Conservation (phyloP, 805 yeast species). For the Monosporozyma yasuniensis region DNA sequence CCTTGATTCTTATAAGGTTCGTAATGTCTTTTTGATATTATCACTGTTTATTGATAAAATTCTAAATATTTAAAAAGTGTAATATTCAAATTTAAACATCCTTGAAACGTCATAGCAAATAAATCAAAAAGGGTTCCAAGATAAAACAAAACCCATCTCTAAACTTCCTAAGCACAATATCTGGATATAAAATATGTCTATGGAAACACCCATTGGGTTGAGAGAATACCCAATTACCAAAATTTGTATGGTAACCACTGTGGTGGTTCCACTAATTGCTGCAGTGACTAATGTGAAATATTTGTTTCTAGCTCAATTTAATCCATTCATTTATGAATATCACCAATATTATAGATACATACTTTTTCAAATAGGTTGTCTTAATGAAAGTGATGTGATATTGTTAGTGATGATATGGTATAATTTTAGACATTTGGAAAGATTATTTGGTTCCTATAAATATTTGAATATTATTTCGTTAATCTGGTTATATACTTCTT, state of each 20-base stretch:
- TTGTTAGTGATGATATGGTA: constrained; percentile 39
- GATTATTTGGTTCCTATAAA: constrained; percentile 48
- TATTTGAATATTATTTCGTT: constrained; percentile 40
- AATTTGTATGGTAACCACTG: constrained; percentile 20
- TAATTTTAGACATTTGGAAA: constrained; percentile 46
- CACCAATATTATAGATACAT: constrained; percentile 49
- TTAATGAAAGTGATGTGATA: constrained; percentile 52
- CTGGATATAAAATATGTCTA: constrained; percentile 14
- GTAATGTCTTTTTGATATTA: not conserved
- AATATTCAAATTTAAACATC: not conserved
- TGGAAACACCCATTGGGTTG: constrained; percentile 13
- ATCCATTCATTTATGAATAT: constrained; percentile 48
- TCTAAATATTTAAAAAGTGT: not conserved
- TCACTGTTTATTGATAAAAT: not conserved
- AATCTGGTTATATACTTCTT: constrained; percentile 40
- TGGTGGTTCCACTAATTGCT: constrained; percentile 21
- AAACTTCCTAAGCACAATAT: too few relatives aligned
- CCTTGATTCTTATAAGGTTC: not conserved
- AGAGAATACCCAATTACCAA: constrained; percentile 24
- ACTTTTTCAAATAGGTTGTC: constrained; percentile 42
- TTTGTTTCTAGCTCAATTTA: constrained; percentile 21
- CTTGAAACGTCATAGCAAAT: not conserved
- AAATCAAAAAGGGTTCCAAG: not conserved
- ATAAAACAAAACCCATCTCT: too few relatives aligned
- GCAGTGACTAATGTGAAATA: constrained; percentile 23